Conservation (phyloP, 345 rosid genomes). For the Toxicodendron radicans region DNA sequence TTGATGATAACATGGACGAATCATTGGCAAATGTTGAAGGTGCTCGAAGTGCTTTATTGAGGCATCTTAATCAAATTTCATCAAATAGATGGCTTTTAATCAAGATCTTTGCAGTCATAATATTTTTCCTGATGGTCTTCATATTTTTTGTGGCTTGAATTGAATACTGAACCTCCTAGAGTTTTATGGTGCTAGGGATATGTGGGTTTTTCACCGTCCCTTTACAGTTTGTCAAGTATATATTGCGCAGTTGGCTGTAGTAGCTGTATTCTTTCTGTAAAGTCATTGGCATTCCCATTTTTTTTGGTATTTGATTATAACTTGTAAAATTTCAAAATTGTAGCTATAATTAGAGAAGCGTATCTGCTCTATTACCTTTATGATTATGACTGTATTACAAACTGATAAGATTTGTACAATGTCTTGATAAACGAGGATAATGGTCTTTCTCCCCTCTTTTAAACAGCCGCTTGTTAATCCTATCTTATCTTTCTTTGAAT, state of each 20-base stretch:
- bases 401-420: background rate
- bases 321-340: constrained; percentile 9
- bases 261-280: constrained; percentile 22
- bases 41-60: constrained; percentile 70
- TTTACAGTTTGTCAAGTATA: constrained; percentile 4
- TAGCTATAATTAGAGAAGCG: constrained; percentile 8
- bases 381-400: background rate
- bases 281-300: constrained; percentile 13
- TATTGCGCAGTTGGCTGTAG: background rate
- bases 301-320: background rate
- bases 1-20: constrained; percentile 92
- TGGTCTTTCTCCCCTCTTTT: background rate
- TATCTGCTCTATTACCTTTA: constrained; percentile 1
- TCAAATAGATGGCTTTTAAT: constrained; percentile 95
- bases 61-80: constrained; percentile 73
- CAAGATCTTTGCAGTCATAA: constrained; percentile 77
- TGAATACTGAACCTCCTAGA: background rate
- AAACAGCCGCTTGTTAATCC: too few species aligned
- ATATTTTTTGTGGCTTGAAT: constrained; percentile 70
- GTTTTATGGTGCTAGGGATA: background rate
- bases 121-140: constrained; percentile 64
- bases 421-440: background rate
- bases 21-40: constrained; percentile 83
- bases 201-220: background rate
- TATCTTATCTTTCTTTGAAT: too few species aligned